A percentile compares a stretch with the other conserved stretches of the same genome.
Evolutionary conservation across 495 filamentous ascomycete species (phyloP).

Genomic region (Letharia columbiana): DNA sequence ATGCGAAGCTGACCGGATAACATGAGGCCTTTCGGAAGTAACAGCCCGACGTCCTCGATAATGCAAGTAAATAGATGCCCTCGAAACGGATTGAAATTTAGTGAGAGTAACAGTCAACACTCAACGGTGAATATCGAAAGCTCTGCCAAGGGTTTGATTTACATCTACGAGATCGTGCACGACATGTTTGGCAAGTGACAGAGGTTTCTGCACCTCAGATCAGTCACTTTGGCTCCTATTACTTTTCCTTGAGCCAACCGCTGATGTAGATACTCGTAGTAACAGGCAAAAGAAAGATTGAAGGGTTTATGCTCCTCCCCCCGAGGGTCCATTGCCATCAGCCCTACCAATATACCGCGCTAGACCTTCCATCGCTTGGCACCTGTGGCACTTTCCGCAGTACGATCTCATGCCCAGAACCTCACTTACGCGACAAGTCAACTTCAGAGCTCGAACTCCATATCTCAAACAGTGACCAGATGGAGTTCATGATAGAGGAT

Average conservation of each 20-base stretch:
- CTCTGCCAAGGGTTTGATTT: neutral
- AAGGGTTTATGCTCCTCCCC: neutral
- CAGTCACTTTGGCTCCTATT: neutral
- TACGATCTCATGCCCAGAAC: neutral
- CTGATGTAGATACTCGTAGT: neutral
- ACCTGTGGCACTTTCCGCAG: neutral
- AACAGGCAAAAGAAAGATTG: neutral
- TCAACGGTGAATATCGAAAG: neutral
- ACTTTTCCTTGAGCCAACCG: neutral
- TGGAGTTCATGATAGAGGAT: constrained; percentile 7
- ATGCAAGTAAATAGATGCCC: neutral
- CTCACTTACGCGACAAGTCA: neutral
- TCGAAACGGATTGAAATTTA: neutral
- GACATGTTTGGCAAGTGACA: neutral
- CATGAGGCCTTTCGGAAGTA: neutral
- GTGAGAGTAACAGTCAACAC: neutral
- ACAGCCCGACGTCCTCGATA: neutral
- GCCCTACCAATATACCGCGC: neutral
- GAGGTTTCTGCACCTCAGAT: neutral
- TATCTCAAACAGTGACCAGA: constrained; percentile 1
- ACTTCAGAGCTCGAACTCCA: neutral
- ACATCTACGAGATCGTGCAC: neutral
- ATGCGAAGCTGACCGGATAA: neutral
- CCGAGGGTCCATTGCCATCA: neutral
- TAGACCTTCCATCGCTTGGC: neutral